Evolutionary conservation across 192 early-diverging fungal species (phyloP).

Genomic region (Linnemannia zychae): DNA sequence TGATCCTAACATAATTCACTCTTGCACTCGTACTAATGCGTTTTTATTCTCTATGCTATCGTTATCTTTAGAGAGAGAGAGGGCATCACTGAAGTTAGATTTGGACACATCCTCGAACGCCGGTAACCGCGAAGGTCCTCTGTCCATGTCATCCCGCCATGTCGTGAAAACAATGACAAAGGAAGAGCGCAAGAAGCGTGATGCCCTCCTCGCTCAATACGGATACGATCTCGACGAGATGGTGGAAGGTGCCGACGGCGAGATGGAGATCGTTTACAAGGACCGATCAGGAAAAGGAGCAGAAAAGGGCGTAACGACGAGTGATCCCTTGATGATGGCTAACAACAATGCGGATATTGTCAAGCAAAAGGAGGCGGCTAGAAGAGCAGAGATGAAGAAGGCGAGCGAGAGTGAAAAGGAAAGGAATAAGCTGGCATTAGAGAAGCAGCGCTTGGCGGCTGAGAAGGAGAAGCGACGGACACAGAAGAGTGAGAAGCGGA

Average conservation of each 20-base stretch:
- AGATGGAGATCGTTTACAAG: slow-evolving; percentile 74
- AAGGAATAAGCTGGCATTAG: slow-evolving; percentile 62
- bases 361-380: slow-evolving; percentile 68
- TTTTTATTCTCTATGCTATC: background rate
- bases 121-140: slow-evolving; percentile 23
- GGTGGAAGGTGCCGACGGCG: slow-evolving; percentile 70
- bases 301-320: background rate
- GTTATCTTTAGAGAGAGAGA: slow-evolving; percentile 26
- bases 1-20: background rate
- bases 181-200: slow-evolving; percentile 65
- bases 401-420: slow-evolving; percentile 67
- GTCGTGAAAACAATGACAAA: slow-evolving; percentile 62
- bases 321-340: slow-evolving; percentile 56
- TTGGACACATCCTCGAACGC: slow-evolving; percentile 12
- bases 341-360: slow-evolving; percentile 73
- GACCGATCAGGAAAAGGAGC: slow-evolving; percentile 42
- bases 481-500: slow-evolving; percentile 64
- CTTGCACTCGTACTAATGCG: too few relatives aligned
- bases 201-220: slow-evolving; percentile 69
- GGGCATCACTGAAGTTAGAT: slow-evolving; percentile 24
- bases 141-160: slow-evolving; percentile 44
- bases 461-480: slow-evolving; percentile 66
- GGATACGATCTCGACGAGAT: slow-evolving; percentile 73
- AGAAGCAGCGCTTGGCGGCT: slow-evolving; percentile 66
- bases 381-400: slow-evolving; percentile 64